A percentile compares a stretch with the other conserved stretches of the same genome.
phyloP scores from a whole-genome alignment of 192 early-diverging fungal genomes.

The Linnemannia zychae region DNA sequence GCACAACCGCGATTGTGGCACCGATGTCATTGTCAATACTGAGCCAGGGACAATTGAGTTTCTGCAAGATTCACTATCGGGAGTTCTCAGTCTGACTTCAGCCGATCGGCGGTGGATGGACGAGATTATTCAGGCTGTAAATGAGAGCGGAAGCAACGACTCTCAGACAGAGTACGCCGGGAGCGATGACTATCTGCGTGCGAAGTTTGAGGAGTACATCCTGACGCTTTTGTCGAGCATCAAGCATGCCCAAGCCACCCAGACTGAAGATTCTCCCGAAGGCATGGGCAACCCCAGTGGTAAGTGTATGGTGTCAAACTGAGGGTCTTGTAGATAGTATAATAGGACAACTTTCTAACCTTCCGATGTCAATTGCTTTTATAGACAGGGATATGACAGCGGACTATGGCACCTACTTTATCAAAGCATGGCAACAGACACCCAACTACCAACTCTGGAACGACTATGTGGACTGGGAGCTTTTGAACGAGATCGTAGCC shows the following conservation, averaged over 20 bases:
- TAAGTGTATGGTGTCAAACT: constrained; percentile 11
- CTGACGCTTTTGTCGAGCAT: constrained; percentile 75
- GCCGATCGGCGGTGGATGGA: constrained; percentile 87
- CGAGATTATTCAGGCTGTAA: constrained; percentile 77
- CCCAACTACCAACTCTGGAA: constrained; percentile 79
- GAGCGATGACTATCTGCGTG: constrained; percentile 83
- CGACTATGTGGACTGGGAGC: constrained; percentile 66
- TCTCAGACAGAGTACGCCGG: constrained; percentile 79
- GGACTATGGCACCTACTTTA: constrained; percentile 75
- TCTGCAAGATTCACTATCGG: constrained; percentile 69
- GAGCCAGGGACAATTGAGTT: constrained; percentile 82
- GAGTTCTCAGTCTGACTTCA: constrained; percentile 68
- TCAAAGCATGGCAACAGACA: constrained; percentile 77
- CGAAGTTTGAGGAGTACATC: constrained; percentile 82
- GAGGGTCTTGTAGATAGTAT: background rate
- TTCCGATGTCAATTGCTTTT: background rate
- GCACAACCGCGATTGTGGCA: constrained; percentile 75
- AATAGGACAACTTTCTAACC: background rate
- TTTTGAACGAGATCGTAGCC: constrained; percentile 68
- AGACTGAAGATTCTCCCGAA: constrained; percentile 42
- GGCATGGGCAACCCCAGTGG: constrained; percentile 33
- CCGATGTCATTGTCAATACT: constrained; percentile 83
- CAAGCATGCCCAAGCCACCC: constrained; percentile 65
- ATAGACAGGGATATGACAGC: constrained; percentile 67
- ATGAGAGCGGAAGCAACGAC: constrained; percentile 67